Percentiles rank a stretch among this genome's conserved stretches.
Evolutionary conservation across 2,329 filamentous ascomycete species (phyloP).

Genomic region (Dothistroma pini): DNA sequence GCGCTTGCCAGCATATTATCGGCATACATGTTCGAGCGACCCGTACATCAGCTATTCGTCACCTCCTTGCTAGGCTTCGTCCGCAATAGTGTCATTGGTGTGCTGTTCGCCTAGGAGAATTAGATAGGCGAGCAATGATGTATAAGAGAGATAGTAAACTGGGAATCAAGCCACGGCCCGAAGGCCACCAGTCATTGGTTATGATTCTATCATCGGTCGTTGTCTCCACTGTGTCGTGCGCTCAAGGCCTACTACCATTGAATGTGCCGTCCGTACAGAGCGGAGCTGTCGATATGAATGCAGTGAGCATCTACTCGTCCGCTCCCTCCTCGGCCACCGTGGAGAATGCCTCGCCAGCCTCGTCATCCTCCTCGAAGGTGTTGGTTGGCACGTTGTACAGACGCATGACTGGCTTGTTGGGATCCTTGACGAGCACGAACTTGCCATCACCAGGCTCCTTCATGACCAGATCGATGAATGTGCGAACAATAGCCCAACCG

Average conservation of each 20-base stretch:
- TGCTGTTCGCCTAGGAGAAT: background rate
- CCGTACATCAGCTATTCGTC: background rate
- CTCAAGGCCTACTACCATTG: background rate
- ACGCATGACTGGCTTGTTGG: slow-evolving; percentile 92
- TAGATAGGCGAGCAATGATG: background rate
- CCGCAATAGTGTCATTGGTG: background rate
- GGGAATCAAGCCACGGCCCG: background rate
- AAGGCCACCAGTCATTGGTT: background rate
- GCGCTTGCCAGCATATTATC: background rate
- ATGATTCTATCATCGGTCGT: background rate
- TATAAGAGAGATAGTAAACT: background rate
- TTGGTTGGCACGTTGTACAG: slow-evolving; percentile 85
- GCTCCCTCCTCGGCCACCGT: slow-evolving; percentile 1
- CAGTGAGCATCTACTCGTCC: background rate
- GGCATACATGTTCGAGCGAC: background rate
- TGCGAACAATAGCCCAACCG: slow-evolving; percentile 98
- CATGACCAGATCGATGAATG: slow-evolving; percentile 91
- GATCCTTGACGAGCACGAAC: slow-evolving; percentile 79
- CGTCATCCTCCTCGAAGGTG: slow-evolving; percentile 87
- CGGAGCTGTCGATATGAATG: background rate
- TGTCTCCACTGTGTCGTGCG: background rate
- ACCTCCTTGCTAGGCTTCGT: background rate
- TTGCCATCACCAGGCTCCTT: slow-evolving; percentile 67
- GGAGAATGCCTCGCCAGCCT: slow-evolving; percentile 43
- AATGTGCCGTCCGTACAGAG: background rate